Base-by-base conservation (phyloP, 805 yeast genomes). In the Clavispora vitiphila region DNA sequence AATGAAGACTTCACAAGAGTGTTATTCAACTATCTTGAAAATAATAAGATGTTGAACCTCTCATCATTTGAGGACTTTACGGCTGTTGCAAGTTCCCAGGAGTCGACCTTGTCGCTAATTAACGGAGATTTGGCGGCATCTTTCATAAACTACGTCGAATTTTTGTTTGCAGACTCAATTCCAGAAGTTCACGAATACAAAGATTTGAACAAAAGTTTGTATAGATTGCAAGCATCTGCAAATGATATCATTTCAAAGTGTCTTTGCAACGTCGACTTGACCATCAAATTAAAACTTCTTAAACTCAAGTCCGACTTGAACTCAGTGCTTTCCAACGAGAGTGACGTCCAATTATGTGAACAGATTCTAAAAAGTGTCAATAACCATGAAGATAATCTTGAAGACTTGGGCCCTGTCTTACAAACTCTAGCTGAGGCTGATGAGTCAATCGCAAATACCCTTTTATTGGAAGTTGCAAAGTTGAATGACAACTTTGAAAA, bases 121-220 rank as follows among this genome's bases (percentile, higher is more conserved):
- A 55, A 54, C 38, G 60, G 54, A 18, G 43, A 35, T 12, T 57
- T 64, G 27, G 59, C 50, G 38, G 9, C 22, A 4, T 22, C 39
- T 8, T 56, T 56, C 37, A 56, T 61, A 12, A 30, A 30, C 10
- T 60, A 64, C 40, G 46, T 67, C 10, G 69, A 67, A 34, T 38
- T 47, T 6, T 40, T 67, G 15, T 68, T 55, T 44, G 44, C 42
- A 6, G 57, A 58, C 7, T 32, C 44, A 4, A 55, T 55, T 16
- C 72, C 72, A 0, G 40, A 44, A n/a, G 54, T 57, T 9, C 74
- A 69, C 45, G 70, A 68, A 46, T 67, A 58, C 51, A 44, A 56
- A 35, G 53, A 66, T 43, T 37, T 51, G 34, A 64, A 67, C 20
- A 48, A 52, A 39, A 65, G 55, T 44, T 40, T 64, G 15, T 37